Percentiles rank a stretch among this genome's conserved stretches.
Conservation (phyloP, 495 filamentous ascomycete genomes). For the Sporormia fimetaria region DNA sequence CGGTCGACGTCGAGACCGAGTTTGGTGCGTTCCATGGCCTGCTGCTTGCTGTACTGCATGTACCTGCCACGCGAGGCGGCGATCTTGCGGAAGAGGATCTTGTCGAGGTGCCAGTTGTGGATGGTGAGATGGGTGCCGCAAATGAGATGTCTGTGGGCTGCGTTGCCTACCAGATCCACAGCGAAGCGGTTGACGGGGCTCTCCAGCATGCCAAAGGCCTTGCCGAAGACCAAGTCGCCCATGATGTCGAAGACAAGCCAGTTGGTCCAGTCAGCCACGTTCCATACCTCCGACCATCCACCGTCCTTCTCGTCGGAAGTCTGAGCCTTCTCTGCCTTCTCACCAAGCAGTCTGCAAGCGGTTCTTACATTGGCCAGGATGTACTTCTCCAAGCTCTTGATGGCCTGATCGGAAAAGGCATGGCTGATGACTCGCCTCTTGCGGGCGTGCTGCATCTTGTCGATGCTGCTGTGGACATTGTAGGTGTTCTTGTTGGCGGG, state of each 20-base stretch:
- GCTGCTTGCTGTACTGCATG: slow-evolving; percentile 48
- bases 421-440: slow-evolving; percentile 54
- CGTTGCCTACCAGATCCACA: slow-evolving; percentile 44
- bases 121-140: slow-evolving; percentile 50
- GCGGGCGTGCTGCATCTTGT: slow-evolving; percentile 48
- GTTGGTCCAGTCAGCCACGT: slow-evolving; percentile 54
- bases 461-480: slow-evolving; percentile 50
- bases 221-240: slow-evolving; percentile 58
- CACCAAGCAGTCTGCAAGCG: slow-evolving; percentile 13
- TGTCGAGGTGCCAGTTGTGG: slow-evolving; percentile 43
- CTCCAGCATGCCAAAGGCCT: slow-evolving; percentile 60
- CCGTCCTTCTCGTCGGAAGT: not conserved
- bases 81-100: slow-evolving; percentile 47
- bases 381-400: slow-evolving; percentile 48
- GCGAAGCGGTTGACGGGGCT: slow-evolving; percentile 47
- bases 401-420: slow-evolving; percentile 48
- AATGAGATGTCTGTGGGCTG: slow-evolving; percentile 24
- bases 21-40: slow-evolving; percentile 45
- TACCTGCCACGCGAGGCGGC: slow-evolving; percentile 48
- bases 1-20: slow-evolving; percentile 22
- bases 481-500: slow-evolving; percentile 41
- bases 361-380: slow-evolving; percentile 36
- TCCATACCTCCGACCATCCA: slow-evolving; percentile 18
- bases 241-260: slow-evolving; percentile 64
- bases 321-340: not conserved